Base-by-base conservation (phyloP, 345 rosid species). In the Microthlaspi erraticum region DNA sequence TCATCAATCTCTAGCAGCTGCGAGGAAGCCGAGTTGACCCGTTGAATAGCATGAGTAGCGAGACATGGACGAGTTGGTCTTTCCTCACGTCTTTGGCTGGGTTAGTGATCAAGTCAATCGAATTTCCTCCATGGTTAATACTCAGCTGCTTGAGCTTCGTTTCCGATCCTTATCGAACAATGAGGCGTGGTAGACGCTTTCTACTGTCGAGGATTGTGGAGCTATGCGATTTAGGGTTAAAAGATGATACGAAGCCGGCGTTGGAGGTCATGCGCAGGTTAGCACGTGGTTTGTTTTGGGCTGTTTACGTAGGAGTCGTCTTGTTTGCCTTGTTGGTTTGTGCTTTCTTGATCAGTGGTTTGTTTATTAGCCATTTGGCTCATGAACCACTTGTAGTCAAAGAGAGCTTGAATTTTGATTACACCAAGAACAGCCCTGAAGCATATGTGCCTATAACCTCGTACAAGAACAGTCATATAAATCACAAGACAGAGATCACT, bases 281-380 rank as follows among this genome's bases (percentile, higher is more conserved):
- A 1, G 92, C 85, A 3, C 83, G 87, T 84, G 92, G 91, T 18
- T 57, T 83, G 71, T 68, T 93, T 18, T 86, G 88, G 82, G 85
- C 88, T 11, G 43, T 67, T 69, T 91, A 88, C 53, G 91, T 90
- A 3, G 78, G 90, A 44, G 44, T 78, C 16, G 42, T 86, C 11
- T 68, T 93, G 86, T 80, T 80, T 38, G 86, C 87, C 7, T 78
- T 89, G 23, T 66, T 93, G 69, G 65, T 85, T 41, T 67, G 68
- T 58, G 82, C 94, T 8, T 39, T 83, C 68, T 59, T 86, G 71
- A 34, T 81, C 53, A 75, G 88, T 72, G 88, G 87, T 29, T 37
- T 89, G 61, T 37, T 88, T 32, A 77, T 86, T 72, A 82, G 80
- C 59, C 50, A 46, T 70, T 75, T 93, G 71, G 84, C 86, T 72